Evolutionary conservation across 2,329 filamentous ascomycete species (phyloP), one percentile per base, ranked within the genome.

Genomic region (Metarhizium sp.): DNA sequence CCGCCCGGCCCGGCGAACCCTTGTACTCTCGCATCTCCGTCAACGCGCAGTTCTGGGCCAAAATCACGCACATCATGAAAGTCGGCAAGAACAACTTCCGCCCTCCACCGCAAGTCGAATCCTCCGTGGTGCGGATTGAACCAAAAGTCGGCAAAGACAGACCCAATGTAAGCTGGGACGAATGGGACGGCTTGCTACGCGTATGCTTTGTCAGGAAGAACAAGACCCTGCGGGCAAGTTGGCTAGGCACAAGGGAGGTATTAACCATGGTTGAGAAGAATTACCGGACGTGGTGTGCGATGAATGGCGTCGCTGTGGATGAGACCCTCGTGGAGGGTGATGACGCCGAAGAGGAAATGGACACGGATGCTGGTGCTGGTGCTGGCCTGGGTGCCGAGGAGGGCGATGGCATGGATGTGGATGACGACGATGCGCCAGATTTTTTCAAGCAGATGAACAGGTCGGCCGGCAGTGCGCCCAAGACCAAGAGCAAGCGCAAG

Each of bases 21-120:
- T 82, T 97, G 8, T 97, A 96, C 76, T 91, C 86, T 61, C 82
- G 94, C n/a, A 78, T 97, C 30, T 88, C 84, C 1, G 92, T 96
- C 57, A 97, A 97, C 65, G 90, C 88, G 18, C 92, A 97, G 68
- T 95, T 97, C 79, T 96, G 76, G 69, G 88, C 78, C 57, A 78
- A 76, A 58, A 77, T 79, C 64, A 77, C 75, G n/a, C 76, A 80
- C 69, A 84, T 95, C 62, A 90, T 95, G 86, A 96, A 96, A 74
- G 92, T 97, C 49, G 91, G 92, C 60, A 88, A 87, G 73, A 94
- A 95, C 73, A 97, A 97, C 75, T 99, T 97, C 80, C 90, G 90
- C 59, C 94, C 94, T 0, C 92, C 94, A 1, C 94, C 94, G 8
- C 83, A 90, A 66, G 94, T 99, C 56, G 94, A 99, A 72, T 90